Base-by-base conservation (phyloP, 169 alveolate species). In the Plasmodium berghei region DNA sequence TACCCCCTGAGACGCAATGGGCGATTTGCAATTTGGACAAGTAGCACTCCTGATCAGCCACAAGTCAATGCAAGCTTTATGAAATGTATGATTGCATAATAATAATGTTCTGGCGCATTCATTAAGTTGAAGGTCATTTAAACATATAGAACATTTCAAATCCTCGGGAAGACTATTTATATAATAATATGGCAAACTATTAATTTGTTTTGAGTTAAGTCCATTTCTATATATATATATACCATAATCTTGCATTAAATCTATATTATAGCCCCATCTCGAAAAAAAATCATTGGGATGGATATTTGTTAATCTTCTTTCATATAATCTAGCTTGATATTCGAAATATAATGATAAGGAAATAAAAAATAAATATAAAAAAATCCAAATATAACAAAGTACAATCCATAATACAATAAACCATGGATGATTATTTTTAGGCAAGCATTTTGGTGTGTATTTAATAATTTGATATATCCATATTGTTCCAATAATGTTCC, bases 11-110 rank as follows among this genome's bases (percentile, higher is more conserved):
- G 75, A 45, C 18, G 89, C 89, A 67, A 89, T 89, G 14, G 93
- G 90, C 5, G 90, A 66, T 64, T 94, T 94, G 87, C 96, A 94
- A 49, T 92, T 92, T n/a, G 96, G 96, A 45, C 96, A 94, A 26
- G 93, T 92, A 42, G 96, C 96, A 73, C 93, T 94, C 61, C 96
- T 91, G 61, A 94, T 88, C 56, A 94, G 87, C 96, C 96, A 94
- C 49, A 93, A 92, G 64, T 94, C 96, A 80, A 94, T 94, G 70
- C 96, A 94, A 45, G 93, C 48, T 72, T 92, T 92, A 75, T 94
- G 96, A 86, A 94, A 94, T 63, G 93, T 80, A 56, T 94, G 96
- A 62, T 94, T 94, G 64, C 96, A 94, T 48, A 93, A 90, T 40
- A 88, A 93, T 34, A 94, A 88, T 10, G 94, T 86, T 46, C 96